phyloP scores from a whole-genome alignment of 169 alveolate genomes.

The Plasmodium vivax region DNA sequence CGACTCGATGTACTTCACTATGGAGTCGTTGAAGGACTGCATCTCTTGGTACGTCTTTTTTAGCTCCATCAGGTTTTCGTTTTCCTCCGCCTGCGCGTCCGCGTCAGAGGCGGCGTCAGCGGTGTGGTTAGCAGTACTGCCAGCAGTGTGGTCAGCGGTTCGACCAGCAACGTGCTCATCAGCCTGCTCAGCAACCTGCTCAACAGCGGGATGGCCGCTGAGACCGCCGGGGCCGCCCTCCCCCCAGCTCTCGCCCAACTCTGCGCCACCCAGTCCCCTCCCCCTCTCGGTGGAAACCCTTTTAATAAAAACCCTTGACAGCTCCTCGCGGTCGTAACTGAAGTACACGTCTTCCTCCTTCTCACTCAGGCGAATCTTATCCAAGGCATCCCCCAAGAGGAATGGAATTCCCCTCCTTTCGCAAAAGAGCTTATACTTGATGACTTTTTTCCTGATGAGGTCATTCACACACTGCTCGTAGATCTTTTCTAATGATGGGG shows the following conservation, averaged over 20 bases:
- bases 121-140: background rate
- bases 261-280: background rate
- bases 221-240: background rate
- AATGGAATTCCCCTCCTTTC: conserved; percentile 8
- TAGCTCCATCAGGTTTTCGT: conserved; percentile 49
- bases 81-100: background rate
- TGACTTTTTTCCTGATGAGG: conserved; percentile 28
- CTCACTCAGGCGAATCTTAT: background rate
- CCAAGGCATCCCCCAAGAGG: conserved; percentile 18
- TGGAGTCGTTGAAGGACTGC: conserved; percentile 47
- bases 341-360: conserved; percentile 44
- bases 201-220: too few species aligned
- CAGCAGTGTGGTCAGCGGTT: background rate
- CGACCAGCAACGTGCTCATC: background rate
- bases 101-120: background rate
- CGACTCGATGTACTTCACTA: conserved; percentile 16
- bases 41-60: conserved; percentile 55
- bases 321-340: conserved; percentile 22
- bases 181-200: too few species aligned
- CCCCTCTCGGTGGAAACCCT: background rate
- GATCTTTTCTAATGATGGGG: conserved; percentile 2
- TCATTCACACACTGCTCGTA: conserved; percentile 64
- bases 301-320: conserved; percentile 18
- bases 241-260: background rate
- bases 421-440: conserved; percentile 34